A percentile compares a stretch with the other conserved stretches of the same genome.
These are phyloP conservation scores for Ephemerocybe angulata DNA, from an alignment of 768 basidiomycete species.

Conservation along the genomic window DNA sequence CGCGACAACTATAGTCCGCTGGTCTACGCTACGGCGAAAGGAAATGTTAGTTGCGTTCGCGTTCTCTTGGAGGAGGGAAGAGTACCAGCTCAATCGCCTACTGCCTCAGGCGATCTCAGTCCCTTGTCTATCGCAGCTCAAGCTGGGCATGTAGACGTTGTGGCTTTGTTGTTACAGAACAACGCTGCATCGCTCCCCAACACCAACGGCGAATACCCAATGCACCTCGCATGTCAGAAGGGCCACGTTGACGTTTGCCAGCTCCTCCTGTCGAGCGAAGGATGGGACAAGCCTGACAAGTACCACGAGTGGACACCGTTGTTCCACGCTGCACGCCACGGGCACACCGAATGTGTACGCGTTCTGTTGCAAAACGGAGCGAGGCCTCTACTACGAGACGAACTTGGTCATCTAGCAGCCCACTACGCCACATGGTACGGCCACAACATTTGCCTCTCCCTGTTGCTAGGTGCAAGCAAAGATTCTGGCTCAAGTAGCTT, in stretches of 20 bases:
- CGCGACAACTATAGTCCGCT: conserved; percentile 94
- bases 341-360: conserved; percentile 67
- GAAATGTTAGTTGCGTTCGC: conserved; percentile 76
- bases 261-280: conserved; percentile 67
- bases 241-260: conserved; percentile 86
- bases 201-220: conserved; percentile 94
- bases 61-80: conserved; percentile 75
- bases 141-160: conserved; percentile 82
- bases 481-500: conserved; percentile 22
- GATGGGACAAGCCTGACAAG: conserved; percentile 88
- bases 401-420: conserved; percentile 77
- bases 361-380: conserved; percentile 80
- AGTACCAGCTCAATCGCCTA: conserved; percentile 57
- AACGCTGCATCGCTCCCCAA: conserved; percentile 81
- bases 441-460: conserved; percentile 62
- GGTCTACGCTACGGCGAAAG: conserved; percentile 87
- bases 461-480: conserved; percentile 49
- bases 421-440: conserved; percentile 99
- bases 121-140: conserved; percentile 91
- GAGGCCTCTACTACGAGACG: conserved; percentile 74
- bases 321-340: conserved; percentile 90
- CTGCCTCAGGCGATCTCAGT: conserved; percentile 64
- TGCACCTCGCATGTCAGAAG: conserved; percentile 91
- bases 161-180: conserved; percentile 67
- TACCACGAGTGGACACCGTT: conserved; percentile 98